Conservation (phyloP, 805 yeast species). For the Monosporozyma aerobia region DNA sequence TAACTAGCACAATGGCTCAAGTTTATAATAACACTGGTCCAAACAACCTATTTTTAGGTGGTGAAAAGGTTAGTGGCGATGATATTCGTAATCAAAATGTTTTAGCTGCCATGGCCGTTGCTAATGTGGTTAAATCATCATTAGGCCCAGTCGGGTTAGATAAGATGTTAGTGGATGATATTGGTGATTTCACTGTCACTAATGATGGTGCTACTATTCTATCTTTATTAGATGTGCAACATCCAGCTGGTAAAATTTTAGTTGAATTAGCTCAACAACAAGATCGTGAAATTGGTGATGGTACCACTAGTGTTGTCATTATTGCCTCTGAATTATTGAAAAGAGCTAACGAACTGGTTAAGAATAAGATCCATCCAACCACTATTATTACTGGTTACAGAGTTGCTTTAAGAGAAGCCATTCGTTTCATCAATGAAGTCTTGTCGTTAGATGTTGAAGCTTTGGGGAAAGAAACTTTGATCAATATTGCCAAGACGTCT, state of each 20-base stretch:
- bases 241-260: constrained; percentile 95
- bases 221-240: constrained; percentile 86
- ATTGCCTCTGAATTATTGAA: constrained; percentile 87
- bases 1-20: constrained; percentile 36
- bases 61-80: constrained; percentile 91
- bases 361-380: constrained; percentile 93
- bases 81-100: constrained; percentile 95
- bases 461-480: constrained; percentile 73
- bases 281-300: constrained; percentile 97
- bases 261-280: constrained; percentile 98
- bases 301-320: constrained; percentile 95
- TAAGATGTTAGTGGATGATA: constrained; percentile 97
- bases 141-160: constrained; percentile 97
- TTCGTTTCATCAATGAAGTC: constrained; percentile 75
- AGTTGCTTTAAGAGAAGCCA: constrained; percentile 85
- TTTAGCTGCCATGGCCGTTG: constrained; percentile 80
- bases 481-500: constrained; percentile 90
- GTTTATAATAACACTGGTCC: constrained; percentile 77
- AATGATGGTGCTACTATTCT: constrained; percentile 98
- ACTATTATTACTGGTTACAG: constrained; percentile 96
- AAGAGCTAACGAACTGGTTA: constrained; percentile 88
- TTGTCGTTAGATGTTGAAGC: constrained; percentile 71
- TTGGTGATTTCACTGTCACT: constrained; percentile 97
- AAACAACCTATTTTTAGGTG: constrained; percentile 90
- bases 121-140: constrained; percentile 76